Evolutionary conservation across 805 yeast species (phyloP), one percentile per base, ranked within the genome.

Genomic region (Candida suzukii): DNA sequence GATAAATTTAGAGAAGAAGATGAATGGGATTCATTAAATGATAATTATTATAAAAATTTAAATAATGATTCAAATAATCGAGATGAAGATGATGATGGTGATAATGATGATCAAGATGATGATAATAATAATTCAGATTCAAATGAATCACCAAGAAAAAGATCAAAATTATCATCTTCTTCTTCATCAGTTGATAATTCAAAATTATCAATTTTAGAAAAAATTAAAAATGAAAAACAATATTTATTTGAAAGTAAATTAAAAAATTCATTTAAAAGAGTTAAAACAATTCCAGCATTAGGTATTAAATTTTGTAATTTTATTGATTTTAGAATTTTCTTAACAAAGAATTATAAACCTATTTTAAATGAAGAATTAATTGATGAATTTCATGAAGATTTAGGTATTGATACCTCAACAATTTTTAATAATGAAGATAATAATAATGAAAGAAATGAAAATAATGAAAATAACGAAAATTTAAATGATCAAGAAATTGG

Each of bases 231-330:
- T 2, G 65, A 61, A 29, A 48, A 51, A 35, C 47, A 55, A 38
- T 35, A 58, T 40, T 21, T 45, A 21, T 61, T 61, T 46, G 63
- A 54, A 36, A 54, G 56, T 9, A 48, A 41, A 12, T 56, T 60
- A 42, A 65, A 62, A 41, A 53, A 63, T 38, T 54, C 54, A 37
- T 54, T 60, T 6, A 46, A 60, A 25, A 51, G 54, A 25, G 59
- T 57, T 21, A 53, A 53, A 19, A 60, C 65, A 1, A 58, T 73
- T 1, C 82, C 86, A 3, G 73, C 79, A 16, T 56, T 79, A 35
- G 86, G 85, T 0, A 44, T 72, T 3, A 51, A 66, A 10, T 77
- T 85, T 83, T 66, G 75, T 11, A 74, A 71, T 41, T 66, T 61
- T 41, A 54, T 80, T 11, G 69, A 72, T 41, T 67, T 71, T 31